A percentile compares a stretch with the other conserved stretches of the same genome.
Evolutionary conservation across 805 yeast genomes (phyloP).

Genomic region (Yamadazyma kitorensis): DNA sequence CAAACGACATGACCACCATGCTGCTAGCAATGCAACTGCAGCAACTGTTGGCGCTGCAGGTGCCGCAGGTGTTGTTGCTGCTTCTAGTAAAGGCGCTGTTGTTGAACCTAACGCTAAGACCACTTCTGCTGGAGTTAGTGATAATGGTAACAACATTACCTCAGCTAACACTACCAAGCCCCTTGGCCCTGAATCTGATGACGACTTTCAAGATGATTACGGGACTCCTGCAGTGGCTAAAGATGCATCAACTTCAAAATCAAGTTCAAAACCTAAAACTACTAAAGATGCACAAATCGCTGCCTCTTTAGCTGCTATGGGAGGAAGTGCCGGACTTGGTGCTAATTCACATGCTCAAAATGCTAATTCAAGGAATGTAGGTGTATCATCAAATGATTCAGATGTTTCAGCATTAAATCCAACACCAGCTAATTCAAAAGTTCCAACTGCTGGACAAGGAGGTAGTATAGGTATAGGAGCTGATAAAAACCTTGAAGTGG

Average conservation of each 20-base stretch:
- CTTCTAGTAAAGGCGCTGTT: background rate
- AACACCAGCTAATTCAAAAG: conserved; percentile 7
- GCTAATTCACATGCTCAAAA: background rate
- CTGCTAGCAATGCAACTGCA: conserved; percentile 4
- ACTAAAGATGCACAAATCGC: background rate
- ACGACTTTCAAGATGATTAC: too few species aligned
- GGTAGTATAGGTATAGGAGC: too few species aligned
- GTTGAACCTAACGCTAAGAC: background rate
- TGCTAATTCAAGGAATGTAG: background rate
- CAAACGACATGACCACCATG: background rate
- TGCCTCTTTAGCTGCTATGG: conserved; percentile 1
- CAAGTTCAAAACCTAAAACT: too few species aligned
- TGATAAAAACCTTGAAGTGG: background rate
- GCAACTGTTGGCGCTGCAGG: conserved; percentile 6
- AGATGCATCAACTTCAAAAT: too few species aligned
- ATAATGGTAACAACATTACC: background rate
- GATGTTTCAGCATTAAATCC: conserved; percentile 2
- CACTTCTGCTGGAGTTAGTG: background rate
- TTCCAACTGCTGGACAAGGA: background rate
- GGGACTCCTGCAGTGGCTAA: too few species aligned
- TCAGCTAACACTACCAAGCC: conserved; percentile 8
- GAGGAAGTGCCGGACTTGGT: background rate
- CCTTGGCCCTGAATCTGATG: conserved; percentile 1
- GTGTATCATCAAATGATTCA: conserved; percentile 1
- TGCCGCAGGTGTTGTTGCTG: conserved; percentile 6